Conservation (phyloP, 306 rosid species). For the Arachis hypogaea region DNA sequence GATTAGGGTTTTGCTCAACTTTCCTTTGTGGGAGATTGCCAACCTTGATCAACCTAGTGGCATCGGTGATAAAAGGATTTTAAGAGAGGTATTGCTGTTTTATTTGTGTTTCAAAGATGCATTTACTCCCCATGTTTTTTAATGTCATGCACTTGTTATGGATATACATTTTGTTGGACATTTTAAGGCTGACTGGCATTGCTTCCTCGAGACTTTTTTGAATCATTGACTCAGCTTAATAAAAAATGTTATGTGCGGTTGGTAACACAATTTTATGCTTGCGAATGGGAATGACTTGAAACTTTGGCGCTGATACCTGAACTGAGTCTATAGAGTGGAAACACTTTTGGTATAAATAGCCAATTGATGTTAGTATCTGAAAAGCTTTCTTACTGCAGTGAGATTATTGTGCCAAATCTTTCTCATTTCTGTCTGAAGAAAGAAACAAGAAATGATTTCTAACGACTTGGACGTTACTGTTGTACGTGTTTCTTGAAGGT, state of each 20-base stretch:
- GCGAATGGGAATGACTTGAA: constrained; percentile 17
- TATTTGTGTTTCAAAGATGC: constrained; percentile 24
- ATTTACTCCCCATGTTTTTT: constrained; percentile 11
- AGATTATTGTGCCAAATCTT: constrained; percentile 17
- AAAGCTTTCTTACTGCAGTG: neutral
- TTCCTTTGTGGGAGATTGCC: constrained; percentile 91
- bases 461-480: constrained; percentile 31
- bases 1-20: constrained; percentile 59
- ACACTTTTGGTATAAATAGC: neutral
- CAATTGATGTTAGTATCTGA: neutral
- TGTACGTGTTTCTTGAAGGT: constrained; percentile 57
- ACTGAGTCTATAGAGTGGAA: constrained; percentile 7
- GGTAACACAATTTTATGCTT: constrained; percentile 16
- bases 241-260: constrained; percentile 24
- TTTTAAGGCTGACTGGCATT: constrained; percentile 20
- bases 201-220: constrained; percentile 7
- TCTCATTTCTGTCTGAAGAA: neutral
- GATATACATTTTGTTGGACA: constrained; percentile 17
- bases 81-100: constrained; percentile 72
- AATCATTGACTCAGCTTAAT: constrained; percentile 16
- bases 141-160: neutral
- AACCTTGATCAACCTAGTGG: constrained; percentile 93
- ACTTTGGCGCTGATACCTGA: constrained; percentile 3
- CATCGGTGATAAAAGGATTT: constrained; percentile 84
- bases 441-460: neutral